Percentiles rank a stretch among this genome's conserved stretches.
These are phyloP conservation scores for Fagopyrum esculentum DNA, from an alignment of 148 eudicot species.

Conservation along the genomic window DNA sequence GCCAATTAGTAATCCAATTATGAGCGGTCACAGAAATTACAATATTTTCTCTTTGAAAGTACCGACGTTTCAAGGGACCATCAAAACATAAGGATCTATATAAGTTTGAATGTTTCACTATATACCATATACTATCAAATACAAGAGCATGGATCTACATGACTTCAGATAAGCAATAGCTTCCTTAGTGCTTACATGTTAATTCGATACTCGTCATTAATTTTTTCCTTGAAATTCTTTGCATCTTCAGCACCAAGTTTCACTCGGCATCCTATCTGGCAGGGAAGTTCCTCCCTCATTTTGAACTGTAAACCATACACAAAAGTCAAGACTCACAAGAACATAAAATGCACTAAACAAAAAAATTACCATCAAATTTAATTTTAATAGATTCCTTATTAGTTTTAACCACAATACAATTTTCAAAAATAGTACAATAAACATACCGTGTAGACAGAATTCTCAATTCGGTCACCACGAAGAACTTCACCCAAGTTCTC, in stretches of 20 bases:
- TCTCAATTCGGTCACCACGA: slow-evolving; percentile 41
- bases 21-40: not conserved
- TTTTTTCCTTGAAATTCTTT: slow-evolving; percentile 32
- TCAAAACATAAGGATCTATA: not conserved
- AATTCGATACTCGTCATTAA: slow-evolving; percentile 31
- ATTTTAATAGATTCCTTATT: not conserved
- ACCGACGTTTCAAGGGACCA: not conserved
- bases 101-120: not conserved
- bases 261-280: slow-evolving; percentile 22
- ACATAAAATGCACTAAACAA: not conserved
- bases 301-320: slow-evolving; percentile 21
- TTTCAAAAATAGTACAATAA: not conserved
- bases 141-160: not conserved
- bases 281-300: slow-evolving; percentile 28
- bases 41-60: not conserved
- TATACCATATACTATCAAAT: not conserved
- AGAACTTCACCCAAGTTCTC: slow-evolving; percentile 38
- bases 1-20: not conserved
- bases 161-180: not conserved
- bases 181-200: slow-evolving; percentile 21
- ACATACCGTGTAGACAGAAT: slow-evolving; percentile 26
- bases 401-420: not conserved
- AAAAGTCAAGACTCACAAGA: not conserved
- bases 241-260: slow-evolving; percentile 26
- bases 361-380: not conserved